Evolutionary conservation across 23 red algal species (phyloP).

Genomic region (Cyanidiococcus yangmingshanensis): DNA sequence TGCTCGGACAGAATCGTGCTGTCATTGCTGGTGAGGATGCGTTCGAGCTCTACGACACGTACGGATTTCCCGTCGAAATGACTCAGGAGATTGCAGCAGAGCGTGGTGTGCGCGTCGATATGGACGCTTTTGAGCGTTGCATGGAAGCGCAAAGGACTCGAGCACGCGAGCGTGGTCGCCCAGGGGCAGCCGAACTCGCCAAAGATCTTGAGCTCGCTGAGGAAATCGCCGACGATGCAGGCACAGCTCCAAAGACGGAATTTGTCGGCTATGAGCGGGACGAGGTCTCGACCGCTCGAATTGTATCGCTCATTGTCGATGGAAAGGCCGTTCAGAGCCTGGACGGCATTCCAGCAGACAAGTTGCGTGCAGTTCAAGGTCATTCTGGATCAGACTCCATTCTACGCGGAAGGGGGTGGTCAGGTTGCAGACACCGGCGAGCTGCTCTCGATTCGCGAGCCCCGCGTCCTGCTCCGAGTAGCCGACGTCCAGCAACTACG

Average conservation of each 20-base stretch:
- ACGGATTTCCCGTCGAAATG: conserved; percentile 90
- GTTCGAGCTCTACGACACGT: conserved; percentile 96
- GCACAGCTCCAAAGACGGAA: conserved; percentile 22
- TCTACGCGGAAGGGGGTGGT: conserved; percentile 91
- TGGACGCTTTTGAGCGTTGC: conserved; percentile 43
- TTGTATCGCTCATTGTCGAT: conserved; percentile 28
- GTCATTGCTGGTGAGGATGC: conserved; percentile 62
- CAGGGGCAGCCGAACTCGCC: conserved; percentile 22
- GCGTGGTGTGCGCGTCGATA: conserved; percentile 37
- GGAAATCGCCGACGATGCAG: neutral
- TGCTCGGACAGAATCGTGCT: conserved; percentile 14
- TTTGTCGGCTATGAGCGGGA: conserved; percentile 55
- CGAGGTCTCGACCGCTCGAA: neutral
- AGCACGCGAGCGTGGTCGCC: conserved; percentile 42
- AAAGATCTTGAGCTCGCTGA: conserved; percentile 13
- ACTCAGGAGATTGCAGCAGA: conserved; percentile 78
- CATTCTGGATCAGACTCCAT: conserved; percentile 52
- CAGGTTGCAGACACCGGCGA: conserved; percentile 73
- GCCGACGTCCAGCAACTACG: conserved; percentile 43
- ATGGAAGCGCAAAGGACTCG: conserved; percentile 52
- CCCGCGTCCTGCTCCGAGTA: conserved; percentile 33
- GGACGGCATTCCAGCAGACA: conserved; percentile 26
- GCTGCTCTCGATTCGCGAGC: conserved; percentile 20
- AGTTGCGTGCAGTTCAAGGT: conserved; percentile 25
- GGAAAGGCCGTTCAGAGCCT: neutral